A percentile compares a stretch with the other conserved stretches of the same genome.
These are phyloP conservation scores for Amesomyces nigricolor DNA, from an alignment of 2,329 filamentous ascomycete species.

Conservation along the genomic window DNA sequence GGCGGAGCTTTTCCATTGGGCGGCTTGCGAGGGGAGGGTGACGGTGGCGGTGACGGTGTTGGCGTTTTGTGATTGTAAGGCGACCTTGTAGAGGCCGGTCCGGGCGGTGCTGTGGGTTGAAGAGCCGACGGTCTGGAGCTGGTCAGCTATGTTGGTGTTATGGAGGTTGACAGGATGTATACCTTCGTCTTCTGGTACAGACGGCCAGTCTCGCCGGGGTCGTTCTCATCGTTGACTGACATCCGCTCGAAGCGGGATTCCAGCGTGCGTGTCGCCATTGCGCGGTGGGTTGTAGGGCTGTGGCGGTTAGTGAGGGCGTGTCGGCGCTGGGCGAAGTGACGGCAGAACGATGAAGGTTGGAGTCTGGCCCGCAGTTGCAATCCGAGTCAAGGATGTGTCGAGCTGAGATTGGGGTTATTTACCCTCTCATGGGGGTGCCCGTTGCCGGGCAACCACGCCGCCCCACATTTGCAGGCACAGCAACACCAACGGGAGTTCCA, in stretches of 20 bases:
- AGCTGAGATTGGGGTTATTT: constrained; percentile 20
- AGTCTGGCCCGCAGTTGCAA: constrained; percentile 16
- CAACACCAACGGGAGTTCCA: too few relatives aligned
- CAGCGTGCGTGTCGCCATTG: constrained; percentile 69
- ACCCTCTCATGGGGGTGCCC: not conserved
- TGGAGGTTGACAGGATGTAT: constrained; percentile 13
- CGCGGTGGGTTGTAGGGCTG: not conserved
- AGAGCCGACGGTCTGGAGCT: constrained; percentile 19
- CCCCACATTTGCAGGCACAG: not conserved
- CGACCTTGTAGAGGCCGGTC: constrained; percentile 79
- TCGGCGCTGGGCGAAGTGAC: not conserved
- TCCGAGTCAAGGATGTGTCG: constrained; percentile 16
- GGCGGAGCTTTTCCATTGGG: constrained; percentile 45
- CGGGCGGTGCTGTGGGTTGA: constrained; percentile 54
- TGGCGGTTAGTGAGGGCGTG: not conserved
- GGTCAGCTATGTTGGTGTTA: not conserved
- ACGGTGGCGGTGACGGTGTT: constrained; percentile 60
- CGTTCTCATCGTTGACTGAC: constrained; percentile 85
- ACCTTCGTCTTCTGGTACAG: constrained; percentile 74
- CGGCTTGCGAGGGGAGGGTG: constrained; percentile 61
- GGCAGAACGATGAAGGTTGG: not conserved
- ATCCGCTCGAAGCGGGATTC: constrained; percentile 87
- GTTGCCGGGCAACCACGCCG: constrained; percentile 23
- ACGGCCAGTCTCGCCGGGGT: constrained; percentile 49
- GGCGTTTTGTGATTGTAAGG: constrained; percentile 71